Base-by-base conservation (phyloP, 2,329 filamentous ascomycete species). In the Stenocarpella maydis region DNA sequence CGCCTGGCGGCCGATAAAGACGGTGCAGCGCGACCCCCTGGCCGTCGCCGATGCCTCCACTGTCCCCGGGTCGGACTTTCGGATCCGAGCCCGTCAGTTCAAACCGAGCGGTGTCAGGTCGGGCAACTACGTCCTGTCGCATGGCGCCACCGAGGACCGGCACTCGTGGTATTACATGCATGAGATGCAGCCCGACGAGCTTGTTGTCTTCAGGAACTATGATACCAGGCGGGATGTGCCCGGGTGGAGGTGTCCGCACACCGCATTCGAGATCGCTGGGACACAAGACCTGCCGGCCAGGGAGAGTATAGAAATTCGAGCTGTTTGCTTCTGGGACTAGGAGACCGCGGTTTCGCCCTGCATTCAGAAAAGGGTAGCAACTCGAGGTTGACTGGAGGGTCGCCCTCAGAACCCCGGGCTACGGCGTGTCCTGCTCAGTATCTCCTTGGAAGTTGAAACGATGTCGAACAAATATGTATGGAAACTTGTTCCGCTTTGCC, bases 181-280 rank as follows among this genome's bases (percentile, higher is more conserved):
- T 58, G 81, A 80, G 1, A 83, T 88, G 74, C 81, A 79, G 0
- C 86, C 86, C 0, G 80, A 85, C 4, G 82, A 90, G 78, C 84
- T 87, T 4, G 80, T 87, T 3, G 74, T 90, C 52, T 87, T 90
- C 77, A 90, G 90, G 76, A 89, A 86, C 74, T 90, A 86, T 74
- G 88, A 90, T 76, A 86, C 71, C 17, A 26, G 82, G 85, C 49
- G 43, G 67, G 41, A 67, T 26, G 34, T 55, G 31, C 67, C 67
- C 2, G 67, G 58, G 1, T 69, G 67, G 67, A 69, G 67, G 7
- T 69, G 67, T n/a, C 58, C 67, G 17, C 67, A 73, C 77, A 79
- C 70, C 76, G 79, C 78, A 17, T 47, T 72, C 39, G 37, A 70
- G 24, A 10, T 65, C 17, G 17, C 37, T 26, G 61, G 49, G 9